Percentiles rank a stretch among this genome's conserved stretches.
phyloP scores from a whole-genome alignment of 2,329 filamentous ascomycete genomes.

The Phialocephala sp. region DNA sequence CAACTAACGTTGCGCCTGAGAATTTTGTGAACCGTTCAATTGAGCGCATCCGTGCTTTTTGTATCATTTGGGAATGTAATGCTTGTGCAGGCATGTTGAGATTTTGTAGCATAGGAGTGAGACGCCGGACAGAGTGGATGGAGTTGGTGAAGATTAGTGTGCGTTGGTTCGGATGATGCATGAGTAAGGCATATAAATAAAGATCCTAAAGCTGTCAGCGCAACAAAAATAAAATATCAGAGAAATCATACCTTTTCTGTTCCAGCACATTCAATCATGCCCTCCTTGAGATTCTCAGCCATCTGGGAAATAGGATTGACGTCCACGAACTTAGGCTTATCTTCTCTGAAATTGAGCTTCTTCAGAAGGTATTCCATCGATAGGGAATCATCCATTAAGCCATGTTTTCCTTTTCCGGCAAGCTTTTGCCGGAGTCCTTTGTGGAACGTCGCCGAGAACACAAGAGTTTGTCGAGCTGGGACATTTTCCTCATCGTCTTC shows the following conservation, averaged over 20 bases:
- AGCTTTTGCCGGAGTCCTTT: constrained; percentile 91
- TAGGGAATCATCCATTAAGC: constrained; percentile 73
- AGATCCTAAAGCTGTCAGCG: constrained; percentile 66
- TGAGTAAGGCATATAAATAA: constrained; percentile 85
- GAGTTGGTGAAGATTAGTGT: constrained; percentile 96
- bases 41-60: constrained; percentile 92
- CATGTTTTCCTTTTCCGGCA: constrained; percentile 68
- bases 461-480: constrained; percentile 77
- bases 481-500: constrained; percentile 52
- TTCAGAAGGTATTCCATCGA: constrained; percentile 93
- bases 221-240: constrained; percentile 2
- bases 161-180: constrained; percentile 80
- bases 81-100: constrained; percentile 77
- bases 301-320: constrained; percentile 89
- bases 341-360: constrained; percentile 85
- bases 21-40: constrained; percentile 83
- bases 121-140: constrained; percentile 86
- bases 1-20: constrained; percentile 73
- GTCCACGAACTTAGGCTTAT: constrained; percentile 88
- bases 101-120: constrained; percentile 83
- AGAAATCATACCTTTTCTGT: constrained; percentile 77
- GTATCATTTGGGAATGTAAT: constrained; percentile 92
- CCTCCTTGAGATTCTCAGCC: constrained; percentile 84
- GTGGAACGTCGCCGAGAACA: constrained; percentile 97
- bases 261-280: constrained; percentile 87